Percentiles rank a stretch among this genome's conserved stretches.
Conservation (phyloP, 2,329 filamentous ascomycete genomes). For the Cordyceps tenuipes region DNA sequence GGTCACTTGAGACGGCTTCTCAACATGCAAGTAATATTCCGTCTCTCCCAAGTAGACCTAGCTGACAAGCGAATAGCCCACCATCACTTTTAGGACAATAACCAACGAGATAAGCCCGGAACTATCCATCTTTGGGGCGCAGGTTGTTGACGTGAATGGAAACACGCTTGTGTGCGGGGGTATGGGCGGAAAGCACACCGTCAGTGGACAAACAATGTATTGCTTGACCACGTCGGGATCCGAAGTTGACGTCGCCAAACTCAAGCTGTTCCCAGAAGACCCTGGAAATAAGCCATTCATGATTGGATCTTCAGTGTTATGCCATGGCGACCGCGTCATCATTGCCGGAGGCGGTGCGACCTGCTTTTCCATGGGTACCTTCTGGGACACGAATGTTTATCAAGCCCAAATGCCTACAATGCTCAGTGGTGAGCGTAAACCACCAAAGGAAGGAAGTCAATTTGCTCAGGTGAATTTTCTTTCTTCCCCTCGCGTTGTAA, state of each 20-base stretch:
- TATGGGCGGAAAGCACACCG: constrained; percentile 20
- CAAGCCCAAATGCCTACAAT: constrained; percentile 23
- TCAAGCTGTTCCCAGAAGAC: constrained; percentile 8
- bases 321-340: constrained; percentile 42
- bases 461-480: background rate
- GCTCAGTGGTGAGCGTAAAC: background rate
- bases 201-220: constrained; percentile 16
- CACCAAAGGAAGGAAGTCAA: background rate
- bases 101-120: background rate
- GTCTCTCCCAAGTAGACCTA: background rate
- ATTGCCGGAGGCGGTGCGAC: constrained; percentile 75
- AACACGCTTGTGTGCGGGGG: constrained; percentile 25
- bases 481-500: constrained; percentile 3
- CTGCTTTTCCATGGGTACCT: constrained; percentile 85
- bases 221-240: background rate
- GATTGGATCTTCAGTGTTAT: constrained; percentile 54
- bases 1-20: constrained; percentile 43
- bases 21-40: constrained; percentile 25
- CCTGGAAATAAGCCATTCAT: constrained; percentile 48
- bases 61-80: background rate
- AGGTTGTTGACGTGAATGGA: constrained; percentile 17
- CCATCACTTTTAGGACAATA: background rate
- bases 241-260: constrained; percentile 6
- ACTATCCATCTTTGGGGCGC: constrained; percentile 27
- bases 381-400: constrained; percentile 62